phyloP scores from a whole-genome alignment of 129 eudicot genomes.

The Mikania micrantha region DNA sequence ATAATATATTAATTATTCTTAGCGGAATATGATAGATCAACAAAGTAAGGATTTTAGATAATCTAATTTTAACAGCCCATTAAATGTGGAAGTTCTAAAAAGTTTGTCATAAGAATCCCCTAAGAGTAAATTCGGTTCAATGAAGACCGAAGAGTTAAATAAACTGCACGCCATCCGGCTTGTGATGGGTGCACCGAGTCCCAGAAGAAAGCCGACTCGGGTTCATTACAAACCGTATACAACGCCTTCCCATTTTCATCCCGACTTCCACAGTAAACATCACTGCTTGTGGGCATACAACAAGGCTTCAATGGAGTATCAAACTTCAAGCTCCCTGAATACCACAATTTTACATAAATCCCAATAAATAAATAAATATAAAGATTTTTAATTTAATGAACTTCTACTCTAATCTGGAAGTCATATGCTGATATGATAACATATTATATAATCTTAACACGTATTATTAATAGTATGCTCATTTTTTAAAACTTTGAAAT shows the following conservation, averaged over 20 bases:
- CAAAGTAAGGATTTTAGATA: too few species aligned
- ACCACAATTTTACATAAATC: background rate
- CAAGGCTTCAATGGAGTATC: conserved; percentile 80
- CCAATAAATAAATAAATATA: background rate
- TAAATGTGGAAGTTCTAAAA: too few species aligned
- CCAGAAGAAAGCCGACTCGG: conserved; percentile 66
- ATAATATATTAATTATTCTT: too few species aligned
- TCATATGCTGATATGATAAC: too few species aligned
- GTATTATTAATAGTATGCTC: too few species aligned
- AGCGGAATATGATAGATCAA: too few species aligned
- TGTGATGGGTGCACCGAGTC: conserved; percentile 66
- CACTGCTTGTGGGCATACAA: conserved; percentile 34
- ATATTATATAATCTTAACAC: too few species aligned
- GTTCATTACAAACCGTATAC: conserved; percentile 54
- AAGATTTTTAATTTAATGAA: background rate
- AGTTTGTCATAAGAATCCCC: too few species aligned
- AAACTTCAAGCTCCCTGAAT: conserved; percentile 49
- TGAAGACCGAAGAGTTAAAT: conserved; percentile 26
- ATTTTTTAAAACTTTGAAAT: too few species aligned
- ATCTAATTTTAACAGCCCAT: too few species aligned
- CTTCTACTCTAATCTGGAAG: background rate
- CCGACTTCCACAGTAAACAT: conserved; percentile 40
- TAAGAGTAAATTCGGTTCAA: conserved; percentile 35
- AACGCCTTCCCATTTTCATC: conserved; percentile 41
- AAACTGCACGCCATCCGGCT: conserved; percentile 76